Conservation (phyloP, 2,329 filamentous ascomycete species). For the Colletotrichum camelliae region DNA sequence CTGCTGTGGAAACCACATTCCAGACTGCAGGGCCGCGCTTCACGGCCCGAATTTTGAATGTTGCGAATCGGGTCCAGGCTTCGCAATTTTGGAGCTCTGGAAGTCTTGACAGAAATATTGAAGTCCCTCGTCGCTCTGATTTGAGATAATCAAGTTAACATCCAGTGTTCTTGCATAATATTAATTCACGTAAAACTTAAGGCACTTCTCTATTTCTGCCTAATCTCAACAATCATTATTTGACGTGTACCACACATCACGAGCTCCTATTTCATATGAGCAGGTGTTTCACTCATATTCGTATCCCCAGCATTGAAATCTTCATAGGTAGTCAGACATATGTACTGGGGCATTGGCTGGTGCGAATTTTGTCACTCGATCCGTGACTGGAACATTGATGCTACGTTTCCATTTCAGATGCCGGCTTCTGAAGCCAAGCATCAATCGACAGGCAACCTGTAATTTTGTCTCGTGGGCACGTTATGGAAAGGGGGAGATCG, state of each 20-base stretch:
- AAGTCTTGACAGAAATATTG: background rate
- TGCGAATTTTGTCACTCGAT: background rate
- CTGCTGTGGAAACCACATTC: background rate
- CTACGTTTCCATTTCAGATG: background rate
- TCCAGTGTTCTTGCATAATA: background rate
- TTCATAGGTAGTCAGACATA: background rate
- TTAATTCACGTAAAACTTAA: background rate
- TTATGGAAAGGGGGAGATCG: background rate
- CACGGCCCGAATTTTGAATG: background rate
- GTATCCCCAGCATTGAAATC: background rate
- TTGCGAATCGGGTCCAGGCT: background rate
- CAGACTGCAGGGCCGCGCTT: background rate
- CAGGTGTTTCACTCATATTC: background rate
- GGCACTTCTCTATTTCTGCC: background rate
- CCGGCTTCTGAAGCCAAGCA: background rate
- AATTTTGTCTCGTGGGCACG: background rate
- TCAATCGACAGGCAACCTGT: background rate
- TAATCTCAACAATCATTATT: background rate
- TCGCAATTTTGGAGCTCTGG: background rate
- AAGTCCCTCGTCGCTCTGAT: background rate
- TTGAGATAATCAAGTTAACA: background rate
- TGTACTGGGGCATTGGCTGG: background rate
- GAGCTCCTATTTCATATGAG: background rate
- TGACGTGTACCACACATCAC: background rate
- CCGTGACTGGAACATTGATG: background rate